Conservation (phyloP, 2,329 filamentous ascomycete genomes). For the Coniochaeta sp. region DNA sequence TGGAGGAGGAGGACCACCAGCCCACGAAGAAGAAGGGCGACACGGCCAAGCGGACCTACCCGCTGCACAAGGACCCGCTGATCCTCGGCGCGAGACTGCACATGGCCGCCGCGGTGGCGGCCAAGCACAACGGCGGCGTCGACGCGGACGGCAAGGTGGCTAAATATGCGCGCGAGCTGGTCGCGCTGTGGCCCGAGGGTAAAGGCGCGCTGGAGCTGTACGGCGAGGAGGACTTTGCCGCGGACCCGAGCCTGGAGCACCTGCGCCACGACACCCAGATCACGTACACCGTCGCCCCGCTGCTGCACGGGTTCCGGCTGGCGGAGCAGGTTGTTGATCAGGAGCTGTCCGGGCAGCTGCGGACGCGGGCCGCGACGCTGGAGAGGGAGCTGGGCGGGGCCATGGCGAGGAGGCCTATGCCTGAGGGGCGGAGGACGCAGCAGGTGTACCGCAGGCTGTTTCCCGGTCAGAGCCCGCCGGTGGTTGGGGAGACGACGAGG, state of each 20-base stretch:
- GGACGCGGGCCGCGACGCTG: conserved; percentile 26
- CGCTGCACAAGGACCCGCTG: conserved; percentile 33
- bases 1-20: conserved; percentile 35
- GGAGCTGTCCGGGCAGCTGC: conserved; percentile 27
- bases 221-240: conserved; percentile 26
- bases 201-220: conserved; percentile 29
- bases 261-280: conserved; percentile 26
- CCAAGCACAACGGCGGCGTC: conserved; percentile 20
- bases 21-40: conserved; percentile 6
- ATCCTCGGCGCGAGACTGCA: conserved; percentile 33
- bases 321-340: conserved; percentile 33
- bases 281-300: conserved; percentile 23
- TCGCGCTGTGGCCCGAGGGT: conserved; percentile 31
- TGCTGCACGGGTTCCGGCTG: conserved; percentile 35
- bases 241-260: conserved; percentile 17
- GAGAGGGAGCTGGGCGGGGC: conserved; percentile 17
- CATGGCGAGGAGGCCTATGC: conserved; percentile 8
- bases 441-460: conserved; percentile 25
- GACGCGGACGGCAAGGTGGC: conserved; percentile 25
- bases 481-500: conserved; percentile 2
- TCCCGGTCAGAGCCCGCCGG: conserved; percentile 5
- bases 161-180: conserved; percentile 27
- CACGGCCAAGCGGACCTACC: conserved; percentile 13
- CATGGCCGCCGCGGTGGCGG: conserved; percentile 31
- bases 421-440: conserved; percentile 9